Conservation (phyloP, 2,329 filamentous ascomycete species). For the Teratosphaeria nubilosa region DNA sequence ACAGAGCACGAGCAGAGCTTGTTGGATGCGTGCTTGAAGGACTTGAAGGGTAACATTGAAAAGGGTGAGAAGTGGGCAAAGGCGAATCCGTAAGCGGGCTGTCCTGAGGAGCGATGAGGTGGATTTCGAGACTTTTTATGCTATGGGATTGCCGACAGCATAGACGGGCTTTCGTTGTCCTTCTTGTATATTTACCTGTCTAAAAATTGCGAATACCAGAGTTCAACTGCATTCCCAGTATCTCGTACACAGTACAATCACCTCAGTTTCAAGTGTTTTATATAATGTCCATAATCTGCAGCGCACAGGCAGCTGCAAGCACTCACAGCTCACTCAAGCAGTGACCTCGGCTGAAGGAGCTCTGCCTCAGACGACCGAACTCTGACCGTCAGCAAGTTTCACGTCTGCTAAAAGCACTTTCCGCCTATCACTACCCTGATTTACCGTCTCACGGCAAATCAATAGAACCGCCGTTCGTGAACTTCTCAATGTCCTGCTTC, state of each 20-base stretch:
- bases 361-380: not conserved
- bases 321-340: not conserved
- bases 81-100: conserved; percentile 36
- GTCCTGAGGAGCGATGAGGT: not conserved
- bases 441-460: too few species aligned
- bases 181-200: not conserved
- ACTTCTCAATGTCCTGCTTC: too few species aligned
- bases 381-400: too few species aligned
- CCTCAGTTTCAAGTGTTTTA: too few species aligned
- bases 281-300: not conserved
- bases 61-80: conserved; percentile 69
- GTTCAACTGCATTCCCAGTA: not conserved
- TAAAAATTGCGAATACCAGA: not conserved
- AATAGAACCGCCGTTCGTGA: too few species aligned
- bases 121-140: not conserved
- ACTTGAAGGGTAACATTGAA: conserved; percentile 87
- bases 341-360: not conserved
- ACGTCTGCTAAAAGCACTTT: too few species aligned
- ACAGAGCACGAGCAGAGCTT: conserved; percentile 82
- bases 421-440: not conserved
- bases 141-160: not conserved
- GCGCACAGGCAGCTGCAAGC: not conserved
- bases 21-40: conserved; percentile 70
- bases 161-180: not conserved
- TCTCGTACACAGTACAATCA: too few species aligned